Conservation (phyloP, 305 asterid species). For the Petunia hybrid region DNA sequence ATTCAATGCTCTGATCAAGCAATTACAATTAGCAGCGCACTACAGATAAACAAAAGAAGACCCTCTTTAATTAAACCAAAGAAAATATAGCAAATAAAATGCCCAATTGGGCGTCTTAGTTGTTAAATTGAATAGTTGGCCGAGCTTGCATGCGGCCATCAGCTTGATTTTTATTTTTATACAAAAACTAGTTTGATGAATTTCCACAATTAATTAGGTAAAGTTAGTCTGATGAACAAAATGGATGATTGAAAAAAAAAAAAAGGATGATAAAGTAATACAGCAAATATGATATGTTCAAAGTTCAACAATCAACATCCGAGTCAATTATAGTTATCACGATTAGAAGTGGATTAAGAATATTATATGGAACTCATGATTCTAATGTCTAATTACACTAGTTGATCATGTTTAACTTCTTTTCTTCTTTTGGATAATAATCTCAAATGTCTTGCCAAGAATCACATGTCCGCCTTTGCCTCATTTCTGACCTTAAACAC, state of each 20-base stretch:
- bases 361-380: constrained; percentile 5
- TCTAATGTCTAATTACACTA: neutral
- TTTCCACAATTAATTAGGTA: constrained; percentile 23
- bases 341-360: neutral
- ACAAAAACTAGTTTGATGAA: neutral
- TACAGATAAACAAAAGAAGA: neutral
- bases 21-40: no score
- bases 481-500: neutral
- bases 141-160: constrained; percentile 22
- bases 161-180: neutral
- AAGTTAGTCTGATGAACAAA: neutral
- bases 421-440: neutral
- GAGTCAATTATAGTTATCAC: neutral
- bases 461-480: neutral
- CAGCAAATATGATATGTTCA: constrained; percentile 13
- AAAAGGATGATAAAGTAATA: neutral
- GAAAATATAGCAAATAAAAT: neutral
- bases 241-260: constrained; percentile 8
- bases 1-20: no score
- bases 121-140: neutral
- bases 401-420: neutral
- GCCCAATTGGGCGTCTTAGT: neutral
- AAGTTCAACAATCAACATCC: constrained; percentile 13
- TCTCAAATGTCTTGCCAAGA: neutral
- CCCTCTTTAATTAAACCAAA: neutral